phyloP scores from a whole-genome alignment of 495 filamentous ascomycete genomes.

The Penicillium malachiteum region DNA sequence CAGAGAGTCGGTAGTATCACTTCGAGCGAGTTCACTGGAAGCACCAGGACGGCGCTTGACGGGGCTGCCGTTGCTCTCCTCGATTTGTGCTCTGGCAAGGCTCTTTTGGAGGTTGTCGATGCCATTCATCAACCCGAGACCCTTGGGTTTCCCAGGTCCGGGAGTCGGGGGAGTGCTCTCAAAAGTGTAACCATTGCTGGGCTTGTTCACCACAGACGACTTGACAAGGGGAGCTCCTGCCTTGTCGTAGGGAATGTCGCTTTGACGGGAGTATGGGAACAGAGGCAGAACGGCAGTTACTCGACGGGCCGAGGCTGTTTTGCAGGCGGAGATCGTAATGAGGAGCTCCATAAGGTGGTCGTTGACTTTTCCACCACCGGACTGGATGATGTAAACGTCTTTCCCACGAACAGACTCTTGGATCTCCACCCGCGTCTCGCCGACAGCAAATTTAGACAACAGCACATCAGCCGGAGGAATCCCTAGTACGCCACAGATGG shows the following conservation, averaged over 20 bases:
- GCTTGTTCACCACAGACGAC: conserved; percentile 50
- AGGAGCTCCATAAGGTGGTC: conserved; percentile 94
- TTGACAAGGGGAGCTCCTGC: conserved; percentile 81
- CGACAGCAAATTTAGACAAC: conserved; percentile 87
- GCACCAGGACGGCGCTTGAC: conserved; percentile 29
- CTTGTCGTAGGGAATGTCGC: conserved; percentile 95
- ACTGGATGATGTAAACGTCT: conserved; percentile 97
- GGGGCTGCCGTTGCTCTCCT: conserved; percentile 49
- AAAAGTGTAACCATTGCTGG: conserved; percentile 75
- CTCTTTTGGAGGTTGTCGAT: conserved; percentile 63
- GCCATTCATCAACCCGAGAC: conserved; percentile 60
- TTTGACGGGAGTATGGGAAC: conserved; percentile 94
- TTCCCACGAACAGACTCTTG: conserved; percentile 94
- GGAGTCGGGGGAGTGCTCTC: conserved; percentile 90
- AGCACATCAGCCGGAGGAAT: conserved; percentile 79
- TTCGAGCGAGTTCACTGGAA: conserved; percentile 45
- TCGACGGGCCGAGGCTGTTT: conserved; percentile 86
- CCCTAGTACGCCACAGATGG: conserved; percentile 81
- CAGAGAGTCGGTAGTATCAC: conserved; percentile 61
- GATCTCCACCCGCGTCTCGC: conserved; percentile 94
- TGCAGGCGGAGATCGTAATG: conserved; percentile 95
- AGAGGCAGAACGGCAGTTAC: conserved; percentile 93
- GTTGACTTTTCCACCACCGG: conserved; percentile 85
- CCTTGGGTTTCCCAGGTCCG: conserved; percentile 62
- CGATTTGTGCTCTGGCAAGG: conserved; percentile 60